Base-by-base conservation (phyloP, 1,284 basidiomycete species). In the Athelia sp. region DNA sequence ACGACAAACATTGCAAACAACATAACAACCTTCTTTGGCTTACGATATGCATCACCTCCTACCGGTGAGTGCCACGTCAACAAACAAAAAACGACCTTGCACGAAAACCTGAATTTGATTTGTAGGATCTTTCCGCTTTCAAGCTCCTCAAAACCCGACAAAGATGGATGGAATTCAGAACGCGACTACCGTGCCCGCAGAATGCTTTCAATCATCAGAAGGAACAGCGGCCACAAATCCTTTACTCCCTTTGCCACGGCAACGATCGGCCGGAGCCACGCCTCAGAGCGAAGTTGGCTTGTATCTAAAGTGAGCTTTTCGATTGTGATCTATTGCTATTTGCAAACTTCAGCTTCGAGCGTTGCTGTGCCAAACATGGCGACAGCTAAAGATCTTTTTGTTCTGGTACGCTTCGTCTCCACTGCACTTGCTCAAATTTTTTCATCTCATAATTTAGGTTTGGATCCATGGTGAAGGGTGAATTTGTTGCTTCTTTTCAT, bases 381-480 rank as follows among this genome's bases (percentile, higher is more conserved):
- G n/a, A 40, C 36, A 9, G 36, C 36, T 40, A 21, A 40, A 17
- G 36, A 21, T 54, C 52, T 69, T 8, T 71, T 71, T n/a, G 68
- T 71, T 3, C 58, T 74, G 6, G 26, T 29, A 29, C 13, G 26
- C 26, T 13, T 13, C 13, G 4, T 29, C 26, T 13, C 13, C 13
- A 6, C 26, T 6, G 13, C 26, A 4, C 13, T 29, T 29, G 26
- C 4, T 29, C 4, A 13, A 13, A 29, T 13, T 13, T 29, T 29
- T 4, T 29, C 26, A 29, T 29, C 6, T 4, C 26, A 29, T 29
- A 6, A n/a, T 29, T 13, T 13, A 29, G 3, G 62, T 74, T 40
- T 75, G 63, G 65, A 73, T 75, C 36, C 72, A 75, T 53, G 73
- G 72, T 29, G 64, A 62, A 50, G 63, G 58, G 56, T 61, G 34